Conservation (phyloP, 2,329 filamentous ascomycete genomes). For the Cercospora beticola region DNA sequence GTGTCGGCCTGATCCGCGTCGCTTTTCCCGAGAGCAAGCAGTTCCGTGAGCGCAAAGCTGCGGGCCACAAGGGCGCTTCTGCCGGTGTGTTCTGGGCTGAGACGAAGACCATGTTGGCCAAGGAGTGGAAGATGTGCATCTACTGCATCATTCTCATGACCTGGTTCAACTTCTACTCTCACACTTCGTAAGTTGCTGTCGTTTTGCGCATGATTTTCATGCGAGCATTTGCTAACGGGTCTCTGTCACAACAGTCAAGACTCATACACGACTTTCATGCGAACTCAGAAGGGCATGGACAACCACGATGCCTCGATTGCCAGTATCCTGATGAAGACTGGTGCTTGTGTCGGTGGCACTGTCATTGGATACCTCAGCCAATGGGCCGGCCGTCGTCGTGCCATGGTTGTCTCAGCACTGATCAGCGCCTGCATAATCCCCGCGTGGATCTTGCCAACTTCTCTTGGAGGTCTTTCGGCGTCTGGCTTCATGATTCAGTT, state of each 20-base stretch:
- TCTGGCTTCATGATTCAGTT: constrained; percentile 70
- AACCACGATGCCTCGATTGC: constrained; percentile 67
- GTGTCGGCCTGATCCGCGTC: constrained; percentile 65
- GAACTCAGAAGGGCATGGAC: constrained; percentile 66
- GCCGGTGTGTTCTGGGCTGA: constrained; percentile 65
- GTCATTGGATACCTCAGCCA: constrained; percentile 74
- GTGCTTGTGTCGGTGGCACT: constrained; percentile 71
- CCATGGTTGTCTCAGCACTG: constrained; percentile 62
- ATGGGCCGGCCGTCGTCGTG: constrained; percentile 69
- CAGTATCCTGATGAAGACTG: constrained; percentile 77
- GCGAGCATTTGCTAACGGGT: background rate
- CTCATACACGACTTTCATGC: constrained; percentile 79
- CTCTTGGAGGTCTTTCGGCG: constrained; percentile 60
- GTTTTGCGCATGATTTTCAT: background rate
- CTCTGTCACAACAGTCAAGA: constrained; percentile 58
- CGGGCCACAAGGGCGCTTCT: constrained; percentile 52
- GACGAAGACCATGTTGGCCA: constrained; percentile 63
- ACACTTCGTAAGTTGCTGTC: constrained; percentile 50
- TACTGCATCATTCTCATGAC: constrained; percentile 80
- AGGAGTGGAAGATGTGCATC: constrained; percentile 67
- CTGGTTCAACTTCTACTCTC: constrained; percentile 71
- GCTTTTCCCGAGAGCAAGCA: constrained; percentile 73
- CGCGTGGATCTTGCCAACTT: constrained; percentile 67
- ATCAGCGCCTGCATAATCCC: constrained; percentile 64
- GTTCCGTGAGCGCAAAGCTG: constrained; percentile 68